Percentiles rank a stretch among this genome's conserved stretches.
Evolutionary conservation across 345 rosid species (phyloP).

Genomic region (Rhodomyrtus tomentosa): DNA sequence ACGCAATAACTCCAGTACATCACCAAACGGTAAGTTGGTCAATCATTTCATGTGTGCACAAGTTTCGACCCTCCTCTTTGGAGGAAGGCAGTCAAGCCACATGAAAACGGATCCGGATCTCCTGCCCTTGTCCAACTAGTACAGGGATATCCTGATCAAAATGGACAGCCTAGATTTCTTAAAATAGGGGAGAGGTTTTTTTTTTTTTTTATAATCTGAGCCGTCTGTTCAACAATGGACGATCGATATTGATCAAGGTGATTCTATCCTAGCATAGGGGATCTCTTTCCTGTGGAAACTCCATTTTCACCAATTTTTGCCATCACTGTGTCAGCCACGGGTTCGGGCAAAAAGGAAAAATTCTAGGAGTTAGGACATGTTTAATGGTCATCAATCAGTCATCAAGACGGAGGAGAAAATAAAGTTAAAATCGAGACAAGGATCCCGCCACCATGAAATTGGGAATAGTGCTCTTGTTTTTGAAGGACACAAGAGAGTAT

Average conservation of each 20-base stretch:
- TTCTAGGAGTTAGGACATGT: neutral
- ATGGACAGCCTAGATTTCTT: too few species aligned
- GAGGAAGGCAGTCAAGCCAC: neutral
- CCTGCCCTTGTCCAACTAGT: too few species aligned
- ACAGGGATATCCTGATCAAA: too few species aligned
- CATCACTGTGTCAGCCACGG: neutral
- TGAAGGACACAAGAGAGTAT: slow-evolving; percentile 10
- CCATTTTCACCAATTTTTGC: neutral
- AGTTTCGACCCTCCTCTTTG: neutral
- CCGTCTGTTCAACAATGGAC: too few species aligned
- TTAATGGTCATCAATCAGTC: neutral
- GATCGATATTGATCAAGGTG: too few species aligned
- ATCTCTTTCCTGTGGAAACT: too few species aligned
- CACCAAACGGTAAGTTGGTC: neutral
- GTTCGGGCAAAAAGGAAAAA: neutral
- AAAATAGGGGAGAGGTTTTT: too few species aligned
- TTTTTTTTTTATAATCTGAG: too few species aligned
- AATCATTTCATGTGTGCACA: neutral
- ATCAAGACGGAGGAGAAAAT: neutral
- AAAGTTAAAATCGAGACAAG: neutral
- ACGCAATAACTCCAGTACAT: neutral
- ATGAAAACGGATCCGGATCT: too few species aligned
- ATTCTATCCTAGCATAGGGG: too few species aligned
- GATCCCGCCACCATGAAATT: slow-evolving; percentile 3
- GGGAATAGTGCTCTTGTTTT: slow-evolving; percentile 30